Evolutionary conservation across 2,329 filamentous ascomycete species (phyloP), one percentile per base, ranked within the genome.

Genomic region (Fusarium zealandicum): DNA sequence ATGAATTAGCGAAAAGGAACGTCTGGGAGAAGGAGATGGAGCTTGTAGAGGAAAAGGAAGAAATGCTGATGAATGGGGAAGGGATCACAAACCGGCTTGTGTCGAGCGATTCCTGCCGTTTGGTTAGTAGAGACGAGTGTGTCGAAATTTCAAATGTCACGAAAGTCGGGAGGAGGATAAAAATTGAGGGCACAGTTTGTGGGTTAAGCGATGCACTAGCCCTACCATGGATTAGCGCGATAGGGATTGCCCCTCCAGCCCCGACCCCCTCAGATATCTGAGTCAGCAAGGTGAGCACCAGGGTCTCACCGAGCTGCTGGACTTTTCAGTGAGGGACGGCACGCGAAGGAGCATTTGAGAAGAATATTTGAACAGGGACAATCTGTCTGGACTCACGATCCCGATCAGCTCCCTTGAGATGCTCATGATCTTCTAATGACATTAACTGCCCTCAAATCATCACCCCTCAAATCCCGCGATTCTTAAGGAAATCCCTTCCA

Each of bases 151-250:
- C 60, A 47, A 64, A 65, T 56, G 60, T 61, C 57, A 47, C 57
- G 54, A 64, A 66, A 59, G 57, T 44, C 33, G 71, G 20, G 74
- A 69, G 65, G 78, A 76, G 59, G 61, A 60, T 65, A 63, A 73
- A 71, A 72, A 69, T 70, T 72, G 58, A 64, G 54, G 59, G 61
- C 60, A 49, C 54, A 68, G 64, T 72, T 71, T 75, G 73, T 74
- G 71, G 70, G 73, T 63, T 73, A 75, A 75, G 70, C 69, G 71
- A 73, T 39, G 53, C 44, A 41, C 71, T 73, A 75, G 61, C 52
- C 66, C 28, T 28, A 25, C 51, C 45, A 10, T 18, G 52, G 16
- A 30, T 41, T 73, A 70, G 73, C 43, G 51, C 16, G 2, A 35
- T 65, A 67, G 63, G 67, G 66, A 49, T 64, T 72, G 63, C 67